Conservation (phyloP, 2,329 filamentous ascomycete genomes). For the Scortechinia acanthostroma region DNA sequence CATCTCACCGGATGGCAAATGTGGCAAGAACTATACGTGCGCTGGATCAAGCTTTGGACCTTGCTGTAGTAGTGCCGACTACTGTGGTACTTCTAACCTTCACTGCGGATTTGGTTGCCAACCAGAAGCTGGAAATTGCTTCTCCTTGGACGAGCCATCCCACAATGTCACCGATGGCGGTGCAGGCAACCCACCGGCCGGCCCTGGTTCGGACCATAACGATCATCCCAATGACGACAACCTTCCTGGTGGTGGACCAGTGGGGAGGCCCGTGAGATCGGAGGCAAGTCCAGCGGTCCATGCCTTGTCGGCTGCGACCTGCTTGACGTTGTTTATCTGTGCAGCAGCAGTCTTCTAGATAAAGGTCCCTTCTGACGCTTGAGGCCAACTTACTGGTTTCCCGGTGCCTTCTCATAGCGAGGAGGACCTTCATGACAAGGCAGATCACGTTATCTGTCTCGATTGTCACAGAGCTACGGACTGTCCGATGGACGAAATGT, state of each 20-base stretch:
- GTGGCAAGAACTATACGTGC: conserved; percentile 20
- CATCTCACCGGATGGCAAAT: conserved; percentile 20
- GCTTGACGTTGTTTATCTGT: background rate
- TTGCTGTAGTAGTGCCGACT: conserved; percentile 17
- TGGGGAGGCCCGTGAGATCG: background rate
- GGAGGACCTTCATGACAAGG: no score
- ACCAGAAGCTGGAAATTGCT: conserved; percentile 11
- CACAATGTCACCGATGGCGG: background rate
- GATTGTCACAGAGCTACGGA: no score
- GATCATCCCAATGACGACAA: no score
- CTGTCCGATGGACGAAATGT: no score
- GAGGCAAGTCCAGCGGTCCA: background rate
- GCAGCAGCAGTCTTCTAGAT: background rate
- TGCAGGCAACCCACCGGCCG: background rate
- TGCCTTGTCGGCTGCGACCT: background rate
- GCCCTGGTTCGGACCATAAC: no score
- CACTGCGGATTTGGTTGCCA: conserved; percentile 21
- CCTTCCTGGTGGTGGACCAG: background rate
- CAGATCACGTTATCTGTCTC: no score
- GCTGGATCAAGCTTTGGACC: conserved; percentile 19
- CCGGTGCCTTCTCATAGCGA: no score
- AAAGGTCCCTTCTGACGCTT: background rate
- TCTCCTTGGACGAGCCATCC: background rate
- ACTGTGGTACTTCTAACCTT: conserved; percentile 17
- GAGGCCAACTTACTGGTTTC: background rate